Evolutionary conservation across 1,139 yeast species (phyloP).

Genomic region (Sugiyamaella japonica): DNA sequence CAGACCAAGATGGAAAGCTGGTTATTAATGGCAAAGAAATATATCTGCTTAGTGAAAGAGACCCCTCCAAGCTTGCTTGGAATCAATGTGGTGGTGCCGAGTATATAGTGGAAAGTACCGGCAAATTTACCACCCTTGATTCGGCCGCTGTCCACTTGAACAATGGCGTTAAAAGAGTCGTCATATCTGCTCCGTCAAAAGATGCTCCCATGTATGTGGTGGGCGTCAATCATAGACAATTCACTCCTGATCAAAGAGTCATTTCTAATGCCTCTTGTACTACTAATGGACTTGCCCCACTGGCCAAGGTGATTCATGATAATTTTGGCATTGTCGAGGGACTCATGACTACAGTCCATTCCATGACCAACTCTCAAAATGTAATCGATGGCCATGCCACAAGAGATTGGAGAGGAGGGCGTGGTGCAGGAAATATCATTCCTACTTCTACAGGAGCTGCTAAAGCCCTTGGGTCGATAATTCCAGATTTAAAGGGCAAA

Average conservation of each 20-base stretch:
- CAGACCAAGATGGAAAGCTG: conserved; percentile 54
- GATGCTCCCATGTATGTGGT: conserved; percentile 88
- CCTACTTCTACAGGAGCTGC: conserved; percentile 93
- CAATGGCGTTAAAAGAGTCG: conserved; percentile 86
- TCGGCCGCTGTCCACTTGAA: conserved; percentile 78
- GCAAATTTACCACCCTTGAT: conserved; percentile 76
- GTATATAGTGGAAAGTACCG: conserved; percentile 82
- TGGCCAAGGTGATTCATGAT: conserved; percentile 79
- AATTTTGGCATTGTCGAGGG: conserved; percentile 79
- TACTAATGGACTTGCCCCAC: conserved; percentile 85
- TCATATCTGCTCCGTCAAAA: conserved; percentile 83
- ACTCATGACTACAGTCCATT: conserved; percentile 87
- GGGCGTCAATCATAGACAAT: conserved; percentile 75
- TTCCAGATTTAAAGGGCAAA: conserved; percentile 82
- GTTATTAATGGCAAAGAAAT: conserved; percentile 67
- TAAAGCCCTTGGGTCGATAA: conserved; percentile 87
- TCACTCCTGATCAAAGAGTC: conserved; percentile 65
- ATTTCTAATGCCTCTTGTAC: conserved; percentile 87
- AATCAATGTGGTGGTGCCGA: conserved; percentile 65
- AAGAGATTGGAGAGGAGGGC: conserved; percentile 95
- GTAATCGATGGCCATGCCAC: conserved; percentile 89
- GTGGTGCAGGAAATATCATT: conserved; percentile 85
- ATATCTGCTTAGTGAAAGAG: conserved; percentile 70
- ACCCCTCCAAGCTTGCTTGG: conserved; percentile 81
- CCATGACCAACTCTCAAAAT: conserved; percentile 87